Conservation (phyloP, 2,329 filamentous ascomycete genomes). For the Phialemoniopsis sp. region DNA sequence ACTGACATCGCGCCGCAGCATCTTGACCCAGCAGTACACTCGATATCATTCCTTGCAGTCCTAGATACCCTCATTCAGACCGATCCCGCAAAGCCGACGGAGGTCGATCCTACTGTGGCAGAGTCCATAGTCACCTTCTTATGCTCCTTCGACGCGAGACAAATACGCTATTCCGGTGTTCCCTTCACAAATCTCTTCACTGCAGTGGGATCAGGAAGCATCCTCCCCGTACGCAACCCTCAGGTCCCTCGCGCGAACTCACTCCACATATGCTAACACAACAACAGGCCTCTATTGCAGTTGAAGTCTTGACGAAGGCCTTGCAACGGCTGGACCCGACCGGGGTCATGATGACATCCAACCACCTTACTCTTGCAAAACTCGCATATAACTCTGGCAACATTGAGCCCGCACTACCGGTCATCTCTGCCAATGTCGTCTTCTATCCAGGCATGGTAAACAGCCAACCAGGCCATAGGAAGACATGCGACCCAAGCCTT, state of each 20-base stretch:
- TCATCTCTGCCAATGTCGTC: conserved; percentile 63
- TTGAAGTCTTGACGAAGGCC: conserved; percentile 42
- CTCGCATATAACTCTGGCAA: conserved; percentile 49
- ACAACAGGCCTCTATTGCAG: conserved; percentile 38
- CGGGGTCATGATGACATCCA: conserved; percentile 21
- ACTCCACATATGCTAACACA: conserved; percentile 1
- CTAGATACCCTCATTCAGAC: conserved; percentile 32
- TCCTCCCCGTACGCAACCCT: conserved; percentile 34
- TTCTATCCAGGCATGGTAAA: conserved; percentile 52
- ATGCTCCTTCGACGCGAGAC: conserved; percentile 41
- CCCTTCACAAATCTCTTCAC: conserved; percentile 40
- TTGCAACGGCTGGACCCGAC: conserved; percentile 64
- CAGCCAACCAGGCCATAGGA: conserved; percentile 9
- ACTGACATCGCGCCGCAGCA: conserved; percentile 23
- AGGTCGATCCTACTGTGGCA: conserved; percentile 27
- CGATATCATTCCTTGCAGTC: conserved; percentile 46
- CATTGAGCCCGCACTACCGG: conserved; percentile 50
- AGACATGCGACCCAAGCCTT: conserved; percentile 38
- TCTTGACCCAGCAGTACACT: conserved; percentile 42
- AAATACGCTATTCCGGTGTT: conserved; percentile 46
- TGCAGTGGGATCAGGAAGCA: conserved; percentile 27
- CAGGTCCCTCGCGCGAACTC: not conserved
- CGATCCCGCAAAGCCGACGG: conserved; percentile 16
- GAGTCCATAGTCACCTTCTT: conserved; percentile 41
- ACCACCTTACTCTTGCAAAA: conserved; percentile 12